Evolutionary conservation across 2,329 filamentous ascomycete genomes (phyloP).

Genomic region (Colletotrichum costaricense): DNA sequence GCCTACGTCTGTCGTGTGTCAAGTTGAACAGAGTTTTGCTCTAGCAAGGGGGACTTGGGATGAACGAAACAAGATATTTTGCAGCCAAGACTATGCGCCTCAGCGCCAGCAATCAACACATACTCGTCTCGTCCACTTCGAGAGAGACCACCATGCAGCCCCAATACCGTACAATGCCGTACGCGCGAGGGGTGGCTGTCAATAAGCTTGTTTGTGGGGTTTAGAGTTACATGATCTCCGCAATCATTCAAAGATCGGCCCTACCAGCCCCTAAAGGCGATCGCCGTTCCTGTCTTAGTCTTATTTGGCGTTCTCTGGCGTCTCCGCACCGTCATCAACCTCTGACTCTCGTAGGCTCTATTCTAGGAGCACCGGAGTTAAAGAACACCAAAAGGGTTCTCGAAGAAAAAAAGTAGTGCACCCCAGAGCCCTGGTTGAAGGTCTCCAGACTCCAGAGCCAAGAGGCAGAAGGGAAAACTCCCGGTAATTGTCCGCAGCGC

Average conservation of each 20-base stretch:
- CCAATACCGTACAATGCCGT: background rate
- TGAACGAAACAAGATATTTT: background rate
- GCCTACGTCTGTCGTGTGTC: background rate
- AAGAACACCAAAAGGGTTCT: background rate
- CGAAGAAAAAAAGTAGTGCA: background rate
- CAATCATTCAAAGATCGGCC: constrained; percentile 8
- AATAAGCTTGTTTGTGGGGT: constrained; percentile 3
- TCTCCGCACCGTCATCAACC: background rate
- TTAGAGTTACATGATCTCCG: constrained; percentile 20
- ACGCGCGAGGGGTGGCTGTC: background rate
- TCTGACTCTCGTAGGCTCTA: background rate
- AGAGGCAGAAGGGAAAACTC: background rate
- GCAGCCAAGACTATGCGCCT: background rate
- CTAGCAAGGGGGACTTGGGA: background rate
- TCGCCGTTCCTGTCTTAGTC: background rate
- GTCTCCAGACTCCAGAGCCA: background rate
- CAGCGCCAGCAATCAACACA: background rate
- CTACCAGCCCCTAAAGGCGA: background rate
- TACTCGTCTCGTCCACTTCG: background rate
- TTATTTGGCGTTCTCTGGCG: background rate
- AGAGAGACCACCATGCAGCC: background rate
- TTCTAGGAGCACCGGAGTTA: background rate
- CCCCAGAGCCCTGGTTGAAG: background rate
- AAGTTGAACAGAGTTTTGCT: background rate
- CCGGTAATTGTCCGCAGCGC: background rate